phyloP scores from a whole-genome alignment of 108 stramenopile species.

The Skeletonema tropicum region DNA sequence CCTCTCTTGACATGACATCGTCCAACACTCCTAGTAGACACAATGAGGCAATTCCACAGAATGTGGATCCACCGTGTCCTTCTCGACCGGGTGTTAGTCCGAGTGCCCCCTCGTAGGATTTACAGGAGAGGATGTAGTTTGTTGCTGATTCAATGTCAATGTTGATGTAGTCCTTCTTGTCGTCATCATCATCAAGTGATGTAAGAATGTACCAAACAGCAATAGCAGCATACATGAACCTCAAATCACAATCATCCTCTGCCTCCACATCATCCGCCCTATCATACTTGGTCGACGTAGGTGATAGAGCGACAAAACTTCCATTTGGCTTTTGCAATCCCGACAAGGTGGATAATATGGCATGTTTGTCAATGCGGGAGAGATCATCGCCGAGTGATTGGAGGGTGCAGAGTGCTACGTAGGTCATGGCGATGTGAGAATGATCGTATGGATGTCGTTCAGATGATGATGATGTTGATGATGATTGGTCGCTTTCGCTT shows the following conservation, averaged over 20 bases:
- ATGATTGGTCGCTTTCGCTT: too few species aligned
- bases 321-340: conserved; percentile 59
- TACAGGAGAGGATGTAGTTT: conserved; percentile 56
- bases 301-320: conserved; percentile 43
- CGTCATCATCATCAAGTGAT: conserved; percentile 28
- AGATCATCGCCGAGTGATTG: conserved; percentile 70
- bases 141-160: conserved; percentile 28
- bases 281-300: not conserved
- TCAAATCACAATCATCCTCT: conserved; percentile 76
- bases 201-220: conserved; percentile 68
- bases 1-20: conserved; percentile 36
- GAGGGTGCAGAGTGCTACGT: conserved; percentile 78
- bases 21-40: conserved; percentile 71
- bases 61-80: conserved; percentile 88
- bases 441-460: conserved; percentile 49
- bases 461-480: too few species aligned
- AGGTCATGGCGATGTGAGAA: conserved; percentile 84
- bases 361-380: conserved; percentile 47
- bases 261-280: conserved; percentile 13
- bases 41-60: conserved; percentile 81
- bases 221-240: conserved; percentile 90
- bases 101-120: conserved; percentile 75
- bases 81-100: conserved; percentile 71
- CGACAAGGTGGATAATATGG: conserved; percentile 46
- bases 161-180: conserved; percentile 26